Evolutionary conservation across 1,284 basidiomycete species (phyloP).

Genomic region (Cryptococcus amylolentus): DNA sequence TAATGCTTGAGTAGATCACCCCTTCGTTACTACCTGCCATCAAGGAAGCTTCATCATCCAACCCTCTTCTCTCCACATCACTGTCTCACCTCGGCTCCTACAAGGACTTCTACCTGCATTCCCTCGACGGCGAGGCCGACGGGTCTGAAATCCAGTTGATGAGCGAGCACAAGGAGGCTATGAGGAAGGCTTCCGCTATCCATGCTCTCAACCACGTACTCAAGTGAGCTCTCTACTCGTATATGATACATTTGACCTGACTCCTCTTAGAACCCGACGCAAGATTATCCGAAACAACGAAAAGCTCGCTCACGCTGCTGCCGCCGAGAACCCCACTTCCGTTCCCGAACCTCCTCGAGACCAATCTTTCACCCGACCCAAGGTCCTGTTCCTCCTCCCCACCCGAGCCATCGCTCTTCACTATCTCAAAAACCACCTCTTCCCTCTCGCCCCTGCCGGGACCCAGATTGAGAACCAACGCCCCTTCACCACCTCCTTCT

Average conservation of each 20-base stretch:
- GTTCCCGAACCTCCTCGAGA: constrained; percentile 71
- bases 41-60: constrained; percentile 45
- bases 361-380: constrained; percentile 96
- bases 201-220: constrained; percentile 81
- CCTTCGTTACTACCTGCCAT: constrained; percentile 61
- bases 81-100: constrained; percentile 56
- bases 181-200: constrained; percentile 65
- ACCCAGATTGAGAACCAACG: constrained; percentile 78
- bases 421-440: constrained; percentile 66
- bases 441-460: constrained; percentile 62
- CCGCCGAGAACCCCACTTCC: constrained; percentile 44
- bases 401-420: constrained; percentile 83
- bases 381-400: constrained; percentile 84
- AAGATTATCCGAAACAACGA: constrained; percentile 94
- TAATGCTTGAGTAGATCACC: constrained; percentile 54
- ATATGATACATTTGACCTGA: constrained; percentile 1
- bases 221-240: constrained; percentile 57
- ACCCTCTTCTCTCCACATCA: constrained; percentile 58
- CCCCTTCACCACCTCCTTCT: constrained; percentile 79
- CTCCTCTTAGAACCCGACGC: constrained; percentile 70
- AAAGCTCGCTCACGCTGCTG: constrained; percentile 62
- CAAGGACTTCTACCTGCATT: constrained; percentile 70
- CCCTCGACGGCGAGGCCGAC: constrained; percentile 53
- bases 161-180: constrained; percentile 47
- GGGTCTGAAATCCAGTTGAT: constrained; percentile 35